Base-by-base conservation (phyloP, 306 rosid genomes). In the Cicer bijugum region DNA sequence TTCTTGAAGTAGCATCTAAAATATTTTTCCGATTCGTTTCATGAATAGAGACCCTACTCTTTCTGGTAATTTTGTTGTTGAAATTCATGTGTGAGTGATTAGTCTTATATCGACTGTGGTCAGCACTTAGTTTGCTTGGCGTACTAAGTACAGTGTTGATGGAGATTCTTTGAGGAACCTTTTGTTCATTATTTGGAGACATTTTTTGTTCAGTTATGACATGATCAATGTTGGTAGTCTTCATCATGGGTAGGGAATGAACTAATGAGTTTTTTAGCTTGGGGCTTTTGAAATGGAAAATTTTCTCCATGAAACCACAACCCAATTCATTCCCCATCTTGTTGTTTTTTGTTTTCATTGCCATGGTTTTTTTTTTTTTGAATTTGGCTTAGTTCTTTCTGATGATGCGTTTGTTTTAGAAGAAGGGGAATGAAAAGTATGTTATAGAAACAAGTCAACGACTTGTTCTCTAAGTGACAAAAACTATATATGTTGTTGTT, bases 171-270 rank as follows among this genome's bases (percentile, higher is more conserved):
- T 8, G 9, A 23, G 12, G 6, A 78, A 12, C 52, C 52, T 53
- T 79, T 65, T 53, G 37, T 60, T 74, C 83, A 47, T 74, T 74
- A 75, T 73, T 74, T 60, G 69, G 64, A 35, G 19, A 28, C 45
- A 72, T 71, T 44, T 63, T 76, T 38, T 76, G 47, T 57, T 75
- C 79, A 52, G 68, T 75, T 69, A 33, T 85, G 51, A 12, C 40
- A 28, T 53, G 76, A 40, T 75, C 68, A 43, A 33, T 84, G 72
- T 71, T 72, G 73, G 62, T 64, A 33, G 59, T 15, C 46, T 55
- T 86, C 14, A 90, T 86, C 14, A 90, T n/a, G 39, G 93, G 93
- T 2, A 94, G 82, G 39, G 97, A 94, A 84, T 88, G 88, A 43
- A 91, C 91, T 44, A 88, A 70, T 10, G 92, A 78, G 75, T 87